Evolutionary conservation across 1,284 basidiomycete genomes (phyloP), one percentile per base, ranked within the genome.

Genomic region (Puccinia novopanici): DNA sequence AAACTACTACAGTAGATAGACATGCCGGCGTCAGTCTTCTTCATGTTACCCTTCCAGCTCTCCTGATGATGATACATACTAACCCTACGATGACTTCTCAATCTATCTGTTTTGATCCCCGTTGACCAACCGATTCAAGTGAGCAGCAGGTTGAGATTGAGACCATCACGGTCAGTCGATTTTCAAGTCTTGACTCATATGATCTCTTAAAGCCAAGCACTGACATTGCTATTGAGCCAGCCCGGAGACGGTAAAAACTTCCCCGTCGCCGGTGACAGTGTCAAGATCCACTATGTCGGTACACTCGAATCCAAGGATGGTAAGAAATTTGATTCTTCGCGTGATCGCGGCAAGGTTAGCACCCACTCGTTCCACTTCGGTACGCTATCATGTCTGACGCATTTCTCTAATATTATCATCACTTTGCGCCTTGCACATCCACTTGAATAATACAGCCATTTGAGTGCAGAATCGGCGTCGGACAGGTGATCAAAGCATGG

Each of bases 401-500:
- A 12, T 55, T 42, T 27, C 15, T 27, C 37, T 42, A 40, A 67
- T 40, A 45, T 5, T 57, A n/a, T n/a, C 9, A 57, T 57, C 27
- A 8, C 55, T 6, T 45, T 45, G 45, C 45, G 45, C 45, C 6
- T 45, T 45, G 6, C 45, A 45, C 45, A 15, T 45, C 45, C 8
- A 45, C 45, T 57, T 52, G 13, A n/a, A n/a, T n/a, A n/a, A n/a
- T 22, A 19, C 12, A 80, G 77, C 77, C 77, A 30, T 80, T 80
- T 45, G 50, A 72, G 27, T 80, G 77, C 57, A 2, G 57, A 63
- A 80, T 80, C 57, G 77, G 77, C 27, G 70, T 73, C 10, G 57
- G 68, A 24, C 37, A 52, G 50, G 77, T 80, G 50, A 80, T 80
- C 42, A 70, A 80, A 92, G 82, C 71, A 59, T 83, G 83, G 83